Conservation (phyloP, 108 stramenopile genomes). For the Nannochloropsis oceanica region DNA sequence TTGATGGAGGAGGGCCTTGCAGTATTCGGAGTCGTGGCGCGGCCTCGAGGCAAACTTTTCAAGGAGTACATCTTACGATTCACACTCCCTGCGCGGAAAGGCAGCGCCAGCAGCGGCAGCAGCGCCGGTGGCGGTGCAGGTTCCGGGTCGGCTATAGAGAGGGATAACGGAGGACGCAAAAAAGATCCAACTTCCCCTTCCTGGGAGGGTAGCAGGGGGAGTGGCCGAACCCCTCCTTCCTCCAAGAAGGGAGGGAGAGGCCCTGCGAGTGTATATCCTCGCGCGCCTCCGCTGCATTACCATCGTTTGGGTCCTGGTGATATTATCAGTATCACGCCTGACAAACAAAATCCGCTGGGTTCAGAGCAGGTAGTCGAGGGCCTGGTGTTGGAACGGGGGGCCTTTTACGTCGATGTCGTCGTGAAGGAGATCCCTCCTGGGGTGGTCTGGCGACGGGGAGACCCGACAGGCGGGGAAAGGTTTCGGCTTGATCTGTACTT, state of each 20-base stretch:
- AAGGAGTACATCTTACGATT: conserved; percentile 25
- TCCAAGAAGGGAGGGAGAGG: background rate
- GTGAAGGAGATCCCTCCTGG: background rate
- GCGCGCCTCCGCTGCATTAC: conserved; percentile 19
- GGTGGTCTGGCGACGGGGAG: background rate
- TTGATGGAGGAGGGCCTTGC: conserved; percentile 19
- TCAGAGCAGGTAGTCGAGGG: background rate
- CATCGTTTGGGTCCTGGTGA: conserved; percentile 26
- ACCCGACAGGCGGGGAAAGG: background rate
- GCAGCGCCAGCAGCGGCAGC: background rate
- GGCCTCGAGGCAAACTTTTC: conserved; percentile 16
- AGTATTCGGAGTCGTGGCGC: conserved; percentile 11
- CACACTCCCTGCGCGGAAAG: conserved; percentile 12
- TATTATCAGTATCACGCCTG: conserved; percentile 9
- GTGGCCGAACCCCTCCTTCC: background rate
- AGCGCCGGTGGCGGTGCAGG: background rate
- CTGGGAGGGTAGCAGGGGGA: too few species aligned
- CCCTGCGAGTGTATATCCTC: background rate
- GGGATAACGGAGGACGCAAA: background rate
- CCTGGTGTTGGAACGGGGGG: background rate
- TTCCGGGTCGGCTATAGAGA: background rate
- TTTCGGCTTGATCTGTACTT: background rate
- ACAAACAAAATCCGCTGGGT: background rate
- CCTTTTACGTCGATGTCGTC: background rate
- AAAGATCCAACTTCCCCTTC: background rate